phyloP scores from a whole-genome alignment of 2,329 filamentous ascomycete species.

The Gnomoniopsis sp. region DNA sequence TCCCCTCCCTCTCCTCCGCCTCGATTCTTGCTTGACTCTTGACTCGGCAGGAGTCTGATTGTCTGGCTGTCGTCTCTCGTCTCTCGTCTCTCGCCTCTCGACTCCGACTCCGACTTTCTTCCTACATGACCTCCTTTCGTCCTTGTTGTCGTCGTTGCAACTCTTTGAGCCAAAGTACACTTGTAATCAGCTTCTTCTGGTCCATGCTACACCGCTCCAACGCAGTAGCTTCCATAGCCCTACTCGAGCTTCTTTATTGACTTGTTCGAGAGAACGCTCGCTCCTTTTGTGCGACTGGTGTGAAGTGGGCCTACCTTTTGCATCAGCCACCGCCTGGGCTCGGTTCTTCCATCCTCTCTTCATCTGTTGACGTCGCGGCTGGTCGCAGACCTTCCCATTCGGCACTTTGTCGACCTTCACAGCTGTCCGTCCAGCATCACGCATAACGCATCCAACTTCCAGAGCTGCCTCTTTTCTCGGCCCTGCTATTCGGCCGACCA shows the following conservation, averaged over 20 bases:
- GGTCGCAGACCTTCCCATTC: slow-evolving; percentile 9
- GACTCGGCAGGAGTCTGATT: neutral
- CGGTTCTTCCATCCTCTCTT: neutral
- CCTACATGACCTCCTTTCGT: neutral
- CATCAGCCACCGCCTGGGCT: slow-evolving; percentile 5
- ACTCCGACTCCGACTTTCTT: neutral
- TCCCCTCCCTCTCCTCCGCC: neutral
- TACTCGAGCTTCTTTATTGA: too few relatives aligned
- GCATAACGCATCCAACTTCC: too few relatives aligned
- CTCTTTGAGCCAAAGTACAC: slow-evolving; percentile 2
- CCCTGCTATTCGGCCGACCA: neutral
- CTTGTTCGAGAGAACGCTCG: neutral
- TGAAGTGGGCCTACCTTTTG: slow-evolving; percentile 12
- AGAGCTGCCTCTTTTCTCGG: neutral
- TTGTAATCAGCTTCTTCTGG: slow-evolving; percentile 9
- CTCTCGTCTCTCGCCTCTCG: neutral
- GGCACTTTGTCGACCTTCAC: neutral
- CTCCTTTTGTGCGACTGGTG: neutral
- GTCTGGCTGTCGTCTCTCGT: neutral
- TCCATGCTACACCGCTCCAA: slow-evolving; percentile 11
- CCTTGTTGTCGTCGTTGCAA: neutral
- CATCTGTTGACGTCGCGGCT: slow-evolving; percentile 10
- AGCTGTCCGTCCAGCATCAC: neutral
- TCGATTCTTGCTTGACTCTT: neutral
- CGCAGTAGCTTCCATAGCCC: neutral